Evolutionary conservation across 208 protist genomes (phyloP), one percentile per base, ranked within the genome.

Genomic region (Plasmodiophora brassicae): DNA sequence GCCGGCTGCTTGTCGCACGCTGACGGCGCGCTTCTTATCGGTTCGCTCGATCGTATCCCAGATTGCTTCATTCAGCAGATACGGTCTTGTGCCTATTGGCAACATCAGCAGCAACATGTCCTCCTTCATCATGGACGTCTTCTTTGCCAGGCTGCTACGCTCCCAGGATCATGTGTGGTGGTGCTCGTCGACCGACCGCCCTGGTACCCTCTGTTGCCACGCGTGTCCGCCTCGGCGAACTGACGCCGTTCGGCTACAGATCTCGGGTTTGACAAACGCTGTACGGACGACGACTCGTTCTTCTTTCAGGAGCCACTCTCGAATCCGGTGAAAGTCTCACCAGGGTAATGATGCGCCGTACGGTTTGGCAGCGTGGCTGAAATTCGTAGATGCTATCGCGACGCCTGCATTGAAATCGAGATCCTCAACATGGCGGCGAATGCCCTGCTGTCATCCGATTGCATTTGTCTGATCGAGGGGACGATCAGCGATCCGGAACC

Each of bases 361-460:
- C n/a, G n/a, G n/a, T n/a, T n/a, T n/a, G n/a, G n/a, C n/a, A n/a
- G n/a, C n/a, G n/a, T n/a, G n/a, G n/a, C n/a, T n/a, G n/a, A n/a
- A n/a, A 5, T 78, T 57, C 50, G 32, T 78, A 78, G 87, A 8
- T 89, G 72, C 8, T 89, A 89, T 44, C 45, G 87, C 8, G 83
- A 45, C 14, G 36, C 45, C 1, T 89, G 87, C 60, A 25, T 89
- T 71, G 87, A 89, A 39, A 50, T 89, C 28, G 60, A 85, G 44
- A 20, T 89, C 1, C 41, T n/a, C 25, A 85, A 89, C 45, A 54
- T 89, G 41, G 87, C 87, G 45, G 87, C 83, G 60, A 89, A 89
- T 43, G 60, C 87, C 60, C 53, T 89, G 57, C 35, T 89, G 8
- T 39, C n/a, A 8, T 44, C 10, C 65, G 65, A 78, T 44, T 38